phyloP scores from a whole-genome alignment of 306 rosid species.

The Oemleria cerasiformis region DNA sequence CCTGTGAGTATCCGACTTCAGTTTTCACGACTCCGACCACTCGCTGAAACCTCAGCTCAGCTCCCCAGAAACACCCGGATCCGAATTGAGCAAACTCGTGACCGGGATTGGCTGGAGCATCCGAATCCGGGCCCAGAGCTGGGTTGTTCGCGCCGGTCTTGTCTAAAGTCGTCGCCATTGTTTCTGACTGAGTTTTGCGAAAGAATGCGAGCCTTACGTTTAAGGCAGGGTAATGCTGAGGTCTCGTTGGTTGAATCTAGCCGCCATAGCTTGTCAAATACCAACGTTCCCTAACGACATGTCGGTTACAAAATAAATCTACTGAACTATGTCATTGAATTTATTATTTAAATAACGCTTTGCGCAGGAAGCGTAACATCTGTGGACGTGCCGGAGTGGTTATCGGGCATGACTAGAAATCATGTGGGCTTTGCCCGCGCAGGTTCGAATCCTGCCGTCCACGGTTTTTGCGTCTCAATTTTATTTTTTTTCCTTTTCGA shows the following conservation, averaged over 20 bases:
- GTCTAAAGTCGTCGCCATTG: constrained; percentile 19
- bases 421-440: constrained; percentile 19
- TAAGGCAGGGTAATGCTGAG: background rate
- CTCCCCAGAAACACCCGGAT: constrained; percentile 93
- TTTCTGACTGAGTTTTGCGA: background rate
- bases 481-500: background rate
- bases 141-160: constrained; percentile 32
- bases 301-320: background rate
- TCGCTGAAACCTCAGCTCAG: constrained; percentile 72
- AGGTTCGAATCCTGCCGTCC: constrained; percentile 16
- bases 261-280: background rate
- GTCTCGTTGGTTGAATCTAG: background rate
- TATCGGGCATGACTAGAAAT: constrained; percentile 24
- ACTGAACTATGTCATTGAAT: rapidly evolving
- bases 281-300: background rate
- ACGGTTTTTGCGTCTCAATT: background rate
- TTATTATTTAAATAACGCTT: rapidly evolving
- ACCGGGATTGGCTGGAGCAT: constrained; percentile 44
- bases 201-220: background rate
- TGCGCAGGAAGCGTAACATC: rapidly evolving
- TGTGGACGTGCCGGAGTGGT: constrained; percentile 26
- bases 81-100: constrained; percentile 76
- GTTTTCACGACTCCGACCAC: constrained; percentile 65
- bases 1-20: constrained; percentile 86
- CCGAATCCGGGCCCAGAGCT: constrained; percentile 53